Conservation (phyloP, 2,329 filamentous ascomycete species). For the Aspergillus flavus region DNA sequence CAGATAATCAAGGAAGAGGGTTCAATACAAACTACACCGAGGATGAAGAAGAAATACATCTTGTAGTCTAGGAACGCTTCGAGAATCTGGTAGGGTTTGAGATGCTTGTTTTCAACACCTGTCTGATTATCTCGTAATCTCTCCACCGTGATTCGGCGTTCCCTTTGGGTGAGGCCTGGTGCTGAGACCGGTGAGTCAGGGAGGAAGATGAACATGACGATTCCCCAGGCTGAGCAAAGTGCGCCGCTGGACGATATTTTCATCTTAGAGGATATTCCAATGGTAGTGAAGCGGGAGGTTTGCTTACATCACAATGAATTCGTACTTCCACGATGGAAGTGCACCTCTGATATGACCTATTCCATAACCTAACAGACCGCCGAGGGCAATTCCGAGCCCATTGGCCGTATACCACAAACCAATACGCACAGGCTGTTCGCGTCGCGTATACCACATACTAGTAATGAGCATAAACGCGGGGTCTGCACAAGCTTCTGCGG, state of each 20-base stretch:
- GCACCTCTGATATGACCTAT: conserved; percentile 62
- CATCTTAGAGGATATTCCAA: conserved; percentile 4
- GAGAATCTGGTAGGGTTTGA: conserved; percentile 58
- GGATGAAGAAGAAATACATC: conserved; percentile 59
- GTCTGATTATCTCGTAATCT: conserved; percentile 61
- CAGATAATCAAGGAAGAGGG: neutral
- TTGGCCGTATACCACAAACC: conserved; percentile 63
- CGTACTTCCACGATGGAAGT: conserved; percentile 66
- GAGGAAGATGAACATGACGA: conserved; percentile 59
- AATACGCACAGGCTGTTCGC: conserved; percentile 64
- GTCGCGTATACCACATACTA: conserved; percentile 66
- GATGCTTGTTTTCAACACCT: conserved; percentile 58
- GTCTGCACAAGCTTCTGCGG: conserved; percentile 60
- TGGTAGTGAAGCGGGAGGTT: neutral
- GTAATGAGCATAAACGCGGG: conserved; percentile 67
- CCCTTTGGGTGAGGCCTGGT: conserved; percentile 52
- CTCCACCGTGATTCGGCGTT: conserved; percentile 59
- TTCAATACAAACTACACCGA: conserved; percentile 49
- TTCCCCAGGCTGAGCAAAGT: conserved; percentile 62
- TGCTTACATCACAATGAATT: conserved; percentile 64
- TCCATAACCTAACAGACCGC: conserved; percentile 59
- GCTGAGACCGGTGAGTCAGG: conserved; percentile 61
- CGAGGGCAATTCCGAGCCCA: conserved; percentile 61
- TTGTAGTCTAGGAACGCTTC: conserved; percentile 63
- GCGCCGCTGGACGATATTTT: conserved; percentile 37